Base-by-base conservation (phyloP, 352 stramenopile genomes). In the Pilasporangium apinafurcum region DNA sequence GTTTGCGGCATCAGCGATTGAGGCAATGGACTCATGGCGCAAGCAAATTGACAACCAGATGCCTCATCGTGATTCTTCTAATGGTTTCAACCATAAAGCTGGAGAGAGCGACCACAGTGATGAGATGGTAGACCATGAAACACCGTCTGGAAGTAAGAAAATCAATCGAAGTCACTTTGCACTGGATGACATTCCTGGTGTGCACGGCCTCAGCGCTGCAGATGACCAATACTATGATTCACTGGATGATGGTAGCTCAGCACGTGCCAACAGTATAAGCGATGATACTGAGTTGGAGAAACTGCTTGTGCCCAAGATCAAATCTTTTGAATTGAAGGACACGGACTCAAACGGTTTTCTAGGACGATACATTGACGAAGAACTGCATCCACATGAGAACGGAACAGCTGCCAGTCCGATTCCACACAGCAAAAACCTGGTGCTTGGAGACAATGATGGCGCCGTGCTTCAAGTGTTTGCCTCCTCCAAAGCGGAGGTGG, bases 361-460 rank as follows among this genome's bases (percentile, higher is more conserved):
- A 32, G 43, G 49, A 18, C 57, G 51, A 24, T 68, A 77, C 31
- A 38, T 73, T 17, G 50, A 65, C 31, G 54, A 77, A 4, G 65
- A 77, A 29, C 27, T 45, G 20, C 45, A 60, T 3, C 51, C 39
- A 6, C 31, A 37, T 7, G 26, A 12, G n/a, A 24, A 35, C 44
- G 22, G 20, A 33, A 8, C 44, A 29, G 40, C 26, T 0, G 24
- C 26, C 41, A 39, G 13, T 16, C 30, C 37, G 12, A 33, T 65
- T 18, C 70, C 70, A 20, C 70, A 73, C 21, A 74, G 62, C 38
- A 71, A 66, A 46, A 80, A 62, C 41, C 37, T 83, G 29, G 53
- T 76, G 36, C 31, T 78, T 21, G 34, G 34, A 24, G 67, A 70
- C 21, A 56, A 71, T 13, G 64, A 78, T 48, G 53, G 43, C 2